Percentiles rank a stretch among this genome's conserved stretches.
Evolutionary conservation across 2,329 filamentous ascomycete species (phyloP).

Genomic region (Bimuria novae-zelandiae): DNA sequence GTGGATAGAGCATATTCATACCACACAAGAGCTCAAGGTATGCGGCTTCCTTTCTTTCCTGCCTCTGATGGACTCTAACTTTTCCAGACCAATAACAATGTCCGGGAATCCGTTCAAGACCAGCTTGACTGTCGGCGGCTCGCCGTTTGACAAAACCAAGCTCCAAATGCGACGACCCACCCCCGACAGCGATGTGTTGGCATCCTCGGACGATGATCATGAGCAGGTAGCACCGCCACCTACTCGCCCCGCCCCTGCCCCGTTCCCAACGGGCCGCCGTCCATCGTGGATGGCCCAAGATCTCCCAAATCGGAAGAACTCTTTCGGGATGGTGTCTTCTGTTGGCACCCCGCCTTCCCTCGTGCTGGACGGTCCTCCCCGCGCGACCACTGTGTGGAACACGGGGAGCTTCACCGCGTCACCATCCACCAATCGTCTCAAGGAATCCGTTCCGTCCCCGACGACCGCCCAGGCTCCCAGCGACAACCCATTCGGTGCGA

Average conservation of each 20-base stretch:
- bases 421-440: constrained; percentile 29
- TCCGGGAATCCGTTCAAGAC: constrained; percentile 34
- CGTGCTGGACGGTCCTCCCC: constrained; percentile 51
- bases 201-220: constrained; percentile 90
- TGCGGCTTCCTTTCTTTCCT: not conserved
- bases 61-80: constrained; percentile 13
- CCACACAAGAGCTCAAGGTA: constrained; percentile 20
- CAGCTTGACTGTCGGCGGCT: constrained; percentile 33
- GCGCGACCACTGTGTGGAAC: constrained; percentile 49
- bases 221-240: constrained; percentile 55
- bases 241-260: constrained; percentile 18
- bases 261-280: constrained; percentile 32
- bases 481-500: constrained; percentile 31
- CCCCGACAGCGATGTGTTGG: constrained; percentile 90
- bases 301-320: constrained; percentile 73
- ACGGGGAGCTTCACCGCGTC: constrained; percentile 39
- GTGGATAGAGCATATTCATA: constrained; percentile 7
- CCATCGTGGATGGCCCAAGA: constrained; percentile 73
- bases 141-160: constrained; percentile 69
- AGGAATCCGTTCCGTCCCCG: constrained; percentile 42
- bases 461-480: constrained; percentile 32
- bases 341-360: constrained; percentile 80
- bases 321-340: constrained; percentile 69
- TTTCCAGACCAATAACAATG: constrained; percentile 25
- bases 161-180: constrained; percentile 75